Base-by-base conservation (phyloP, 176 grass and related monocot species). In the Oryza punctata region DNA sequence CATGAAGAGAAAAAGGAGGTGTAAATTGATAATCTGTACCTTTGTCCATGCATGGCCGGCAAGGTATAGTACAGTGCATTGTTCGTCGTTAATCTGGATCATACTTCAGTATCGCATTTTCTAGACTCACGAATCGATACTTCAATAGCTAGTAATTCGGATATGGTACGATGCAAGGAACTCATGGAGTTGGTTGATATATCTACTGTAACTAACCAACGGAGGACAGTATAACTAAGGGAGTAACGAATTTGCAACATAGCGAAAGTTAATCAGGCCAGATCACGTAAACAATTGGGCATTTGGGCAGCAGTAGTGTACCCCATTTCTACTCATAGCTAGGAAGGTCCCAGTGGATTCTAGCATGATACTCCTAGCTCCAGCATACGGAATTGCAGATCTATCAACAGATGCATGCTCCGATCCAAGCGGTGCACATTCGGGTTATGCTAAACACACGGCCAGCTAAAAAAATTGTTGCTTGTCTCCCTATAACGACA, bases 241-340 rank as follows among this genome's bases (percentile, higher is more conserved):
- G 1, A 74, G 43, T 28, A 40, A 61, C 63, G 54, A 27, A n/a
- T n/a, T 63, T 77, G 61, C 21, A 77, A 41, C 57, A 19, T 40
- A 43, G 14, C n/a, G 9, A 27, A 12, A 21, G 32, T 27, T 26
- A 33, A 32, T 29, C 25, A 21, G 16, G 44, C 25, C 65, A 69
- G 27, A 18, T 60, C 47, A 70, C 2, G 21, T 18, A 41, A 29
- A 43, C 69, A 54, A 73, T 80, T 69, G 84, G 29, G 21, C 69
- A 54, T 67, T 80, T 69, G 84, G 29, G 21, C n/a, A 32, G 21
- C 57, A 27, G 26, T 79, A 72, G 24, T 76, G 57, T 32, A 63
- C 26, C 65, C 50, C 16, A 1, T 19, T 19, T 16, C 32, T 69
- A 47, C 6, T 33, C 16, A 35, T 38, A 38, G 61, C 46, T 50